These are phyloP conservation scores for Monosiga brevicollis DNA, from an alignment of 78 protist genomes.

Conservation along the genomic window DNA sequence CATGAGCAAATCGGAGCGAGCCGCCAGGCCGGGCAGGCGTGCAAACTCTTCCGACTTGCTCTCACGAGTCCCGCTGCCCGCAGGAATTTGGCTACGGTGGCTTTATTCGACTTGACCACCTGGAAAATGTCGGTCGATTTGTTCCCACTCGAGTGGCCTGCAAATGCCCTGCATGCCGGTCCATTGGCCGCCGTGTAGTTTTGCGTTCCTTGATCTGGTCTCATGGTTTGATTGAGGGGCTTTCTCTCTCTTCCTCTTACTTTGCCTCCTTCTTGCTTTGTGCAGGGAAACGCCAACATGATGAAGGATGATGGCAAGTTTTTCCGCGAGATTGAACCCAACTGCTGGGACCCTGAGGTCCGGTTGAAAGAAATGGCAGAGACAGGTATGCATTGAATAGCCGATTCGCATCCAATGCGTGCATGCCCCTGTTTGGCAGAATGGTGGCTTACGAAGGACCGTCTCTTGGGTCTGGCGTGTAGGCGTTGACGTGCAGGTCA, in stretches of 20 bases:
- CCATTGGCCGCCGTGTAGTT: too few species aligned
- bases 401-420: conserved; percentile 25
- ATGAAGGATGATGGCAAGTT: conserved; percentile 34
- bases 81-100: conserved; percentile 68
- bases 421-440: neutral
- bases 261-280: neutral
- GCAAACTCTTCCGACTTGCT: too few species aligned
- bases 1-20: too few species aligned
- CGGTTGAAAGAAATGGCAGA: conserved; percentile 52
- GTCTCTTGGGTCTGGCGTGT: neutral
- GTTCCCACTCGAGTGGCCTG: too few species aligned
- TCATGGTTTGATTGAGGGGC: too few species aligned
- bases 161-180: too few species aligned
- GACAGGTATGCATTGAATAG: neutral
- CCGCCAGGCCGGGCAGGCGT: too few species aligned
- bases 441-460: neutral
- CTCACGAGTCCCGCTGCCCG: too few species aligned
- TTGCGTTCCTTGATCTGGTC: too few species aligned
- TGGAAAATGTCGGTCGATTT: neutral
- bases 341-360: conserved; percentile 65
- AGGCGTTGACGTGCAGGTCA: conserved; percentile 64
- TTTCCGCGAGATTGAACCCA: conserved; percentile 65
- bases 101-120: conserved; percentile 64
- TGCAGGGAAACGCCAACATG: conserved; percentile 52
- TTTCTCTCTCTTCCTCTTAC: neutral